Conservation (phyloP, 495 filamentous ascomycete genomes). For the Pyronema omphalodes region DNA sequence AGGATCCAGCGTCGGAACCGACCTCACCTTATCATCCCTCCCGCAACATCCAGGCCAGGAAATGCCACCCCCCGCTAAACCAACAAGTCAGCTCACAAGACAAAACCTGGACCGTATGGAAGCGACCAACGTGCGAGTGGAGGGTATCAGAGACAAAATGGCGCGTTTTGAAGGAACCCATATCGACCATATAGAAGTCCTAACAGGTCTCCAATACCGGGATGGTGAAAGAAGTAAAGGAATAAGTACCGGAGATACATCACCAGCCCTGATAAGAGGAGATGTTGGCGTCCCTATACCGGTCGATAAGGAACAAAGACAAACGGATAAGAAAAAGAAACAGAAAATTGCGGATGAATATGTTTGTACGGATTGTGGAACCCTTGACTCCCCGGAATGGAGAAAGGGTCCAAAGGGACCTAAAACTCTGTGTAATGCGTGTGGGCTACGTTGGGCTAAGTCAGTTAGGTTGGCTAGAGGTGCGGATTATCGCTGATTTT, state of each 20-base stretch:
- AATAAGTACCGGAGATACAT: constrained; percentile 68
- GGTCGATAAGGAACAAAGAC: constrained; percentile 47
- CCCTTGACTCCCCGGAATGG: constrained; percentile 89
- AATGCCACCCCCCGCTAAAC: constrained; percentile 58
- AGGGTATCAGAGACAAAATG: constrained; percentile 63
- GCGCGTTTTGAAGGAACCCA: constrained; percentile 55
- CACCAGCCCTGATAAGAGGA: constrained; percentile 62
- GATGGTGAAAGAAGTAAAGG: constrained; percentile 80
- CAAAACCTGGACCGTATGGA: constrained; percentile 66
- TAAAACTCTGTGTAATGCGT: constrained; percentile 95
- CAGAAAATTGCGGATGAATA: constrained; percentile 83
- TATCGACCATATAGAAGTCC: constrained; percentile 79
- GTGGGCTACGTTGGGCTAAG: constrained; percentile 37
- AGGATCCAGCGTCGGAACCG: constrained; percentile 10
- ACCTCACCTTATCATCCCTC: constrained; percentile 15
- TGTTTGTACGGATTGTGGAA: constrained; percentile 91
- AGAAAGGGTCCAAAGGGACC: constrained; percentile 84
- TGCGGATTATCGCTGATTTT: too few relatives aligned
- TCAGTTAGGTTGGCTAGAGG: constrained; percentile 2
- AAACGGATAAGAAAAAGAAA: constrained; percentile 78
- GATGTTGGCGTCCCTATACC: constrained; percentile 74
- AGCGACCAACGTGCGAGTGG: constrained; percentile 42
- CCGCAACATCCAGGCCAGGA: constrained; percentile 13
- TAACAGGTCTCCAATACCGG: constrained; percentile 73
- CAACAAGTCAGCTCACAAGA: constrained; percentile 43